Base-by-base conservation (phyloP, 2,329 filamentous ascomycete species). In the Zarea fungicola region DNA sequence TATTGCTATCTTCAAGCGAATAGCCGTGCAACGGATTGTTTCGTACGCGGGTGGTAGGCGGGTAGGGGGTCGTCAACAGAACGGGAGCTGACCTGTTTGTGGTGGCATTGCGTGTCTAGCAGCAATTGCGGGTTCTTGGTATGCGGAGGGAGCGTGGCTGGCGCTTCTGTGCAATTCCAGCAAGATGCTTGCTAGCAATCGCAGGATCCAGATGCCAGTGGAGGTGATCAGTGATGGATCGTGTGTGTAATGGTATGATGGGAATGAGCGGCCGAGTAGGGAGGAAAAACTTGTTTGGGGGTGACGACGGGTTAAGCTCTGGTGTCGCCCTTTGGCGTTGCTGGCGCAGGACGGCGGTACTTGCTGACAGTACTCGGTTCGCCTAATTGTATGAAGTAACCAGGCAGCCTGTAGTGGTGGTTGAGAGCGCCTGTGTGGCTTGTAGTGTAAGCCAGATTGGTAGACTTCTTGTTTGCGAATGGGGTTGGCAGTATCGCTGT, bases 21-120 rank as follows among this genome's bases (percentile, higher is more conserved):
- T n/a, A n/a, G n/a, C n/a, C n/a, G n/a, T n/a, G n/a, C n/a, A n/a
- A n/a, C n/a, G n/a, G n/a, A n/a, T n/a, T n/a, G n/a, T n/a, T n/a
- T n/a, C n/a, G n/a, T 29, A 40, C 35, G 22, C 31, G 34, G 32
- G 19, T 43, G 13, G 39, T 10, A 22, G 25, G 26, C 25, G 21
- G 18, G 4, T 21, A 35, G 42, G 43, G 49, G 19, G 32, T 16
- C 39, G 26, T 23, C 25, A 36, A 40, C 34, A 43, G 40, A 42
- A 51, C 31, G 29, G 21, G 39, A 42, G 50, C 54, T 54, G 42
- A 55, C 54, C 51, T 25, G 52, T 51, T 52, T 55, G 54, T 45
- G 54, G 54, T 37, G 52, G 52, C 54, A 55, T 55, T 39, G 52
- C 35, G 36, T 23, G 21, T 31, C 22, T 42, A 9, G 10, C 19